Base-by-base conservation (phyloP, 2,329 filamentous ascomycete species). In the Tolypocladium nubicola region DNA sequence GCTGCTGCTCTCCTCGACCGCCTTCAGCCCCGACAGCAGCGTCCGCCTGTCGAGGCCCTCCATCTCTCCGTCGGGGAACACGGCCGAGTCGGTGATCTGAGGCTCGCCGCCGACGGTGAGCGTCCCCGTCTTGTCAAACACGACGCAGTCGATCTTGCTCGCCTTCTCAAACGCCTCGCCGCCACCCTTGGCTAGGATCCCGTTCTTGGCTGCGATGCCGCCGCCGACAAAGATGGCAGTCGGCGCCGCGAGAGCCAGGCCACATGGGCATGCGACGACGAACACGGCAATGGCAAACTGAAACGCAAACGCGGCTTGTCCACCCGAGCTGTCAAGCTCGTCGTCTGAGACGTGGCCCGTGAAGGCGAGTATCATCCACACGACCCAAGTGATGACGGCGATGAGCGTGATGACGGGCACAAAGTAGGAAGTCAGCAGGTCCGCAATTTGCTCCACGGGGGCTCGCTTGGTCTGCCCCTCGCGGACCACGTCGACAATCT, bases 91-190 rank as follows among this genome's bases (percentile, higher is more conserved):
- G 0, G 83, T 88, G 26, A 93, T 84, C 35, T 77, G 81, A 0
- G 89, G 88, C 62, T 89, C 85, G 8, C 87, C 88, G 5, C 88
- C 76, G 64, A 87, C 76, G 0, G 90, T 94, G 58, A 95, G 74
- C 0, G 90, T 95, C 1, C 90, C 90, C 0, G 90, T 95, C 77
- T 95, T 94, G 77, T 95, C 90, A 67, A 95, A 94, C 1, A 94
- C 87, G 43, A 94, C 85, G 55, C 86, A 87, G 68, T 90, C 85
- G 50, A 92, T 79, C 13, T 81, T 82, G 67, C 88, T 91, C 4
- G 89, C 89, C 73, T 90, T 90, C 69, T 93, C 88, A 67, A 94
- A 93, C 0, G 89, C 90, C 67, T 92, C 88, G 39, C 90, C 90
- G 26, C 90, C 90, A 26, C 90, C 89, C 70, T 91, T 90, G 63